Percentiles rank a stretch among this genome's conserved stretches.
phyloP scores from a whole-genome alignment of 345 rosid genomes.

The Lagerstroemia speciosa region DNA sequence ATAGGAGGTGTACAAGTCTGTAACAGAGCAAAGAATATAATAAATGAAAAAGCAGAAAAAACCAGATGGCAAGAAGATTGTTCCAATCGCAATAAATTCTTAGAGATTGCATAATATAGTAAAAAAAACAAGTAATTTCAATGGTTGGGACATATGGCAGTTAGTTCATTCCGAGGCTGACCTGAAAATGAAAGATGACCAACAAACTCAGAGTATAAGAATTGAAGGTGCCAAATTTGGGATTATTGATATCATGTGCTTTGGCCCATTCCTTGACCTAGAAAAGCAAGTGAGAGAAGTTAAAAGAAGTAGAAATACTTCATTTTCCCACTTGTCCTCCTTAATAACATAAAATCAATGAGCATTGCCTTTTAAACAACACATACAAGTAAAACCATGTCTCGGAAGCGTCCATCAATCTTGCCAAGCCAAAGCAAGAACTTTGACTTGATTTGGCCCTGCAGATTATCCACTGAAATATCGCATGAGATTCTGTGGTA shows the following conservation, averaged over 20 bases:
- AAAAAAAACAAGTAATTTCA: background rate
- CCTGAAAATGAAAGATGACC: slow-evolving; percentile 95
- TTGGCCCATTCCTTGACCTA: slow-evolving; percentile 99
- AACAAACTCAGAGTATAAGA: slow-evolving; percentile 76
- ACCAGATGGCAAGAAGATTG: background rate
- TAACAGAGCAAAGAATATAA: background rate
- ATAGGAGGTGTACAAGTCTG: slow-evolving; percentile 88
- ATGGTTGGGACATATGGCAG: background rate
- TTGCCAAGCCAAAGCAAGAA: slow-evolving; percentile 68
- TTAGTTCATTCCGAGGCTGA: slow-evolving; percentile 12
- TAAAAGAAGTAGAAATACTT: background rate
- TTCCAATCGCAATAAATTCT: background rate
- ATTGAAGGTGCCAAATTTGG: slow-evolving; percentile 63
- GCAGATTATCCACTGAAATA: slow-evolving; percentile 69
- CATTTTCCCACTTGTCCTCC: background rate
- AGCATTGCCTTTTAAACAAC: slow-evolving; percentile 10
- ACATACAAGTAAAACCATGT: slow-evolving; percentile 68
- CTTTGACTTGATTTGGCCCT: slow-evolving; percentile 67
- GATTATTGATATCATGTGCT: slow-evolving; percentile 61
- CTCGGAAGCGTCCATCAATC: slow-evolving; percentile 77
- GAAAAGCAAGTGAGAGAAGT: slow-evolving; percentile 6
- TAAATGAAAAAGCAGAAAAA: background rate
- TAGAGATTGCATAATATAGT: background rate
- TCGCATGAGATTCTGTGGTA: slow-evolving; percentile 61
- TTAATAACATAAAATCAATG: background rate